Percentiles rank a stretch among this genome's conserved stretches.
These are phyloP conservation scores for Leishmania aethiopica DNA, from an alignment of 208 protist species.

Conservation along the genomic window DNA sequence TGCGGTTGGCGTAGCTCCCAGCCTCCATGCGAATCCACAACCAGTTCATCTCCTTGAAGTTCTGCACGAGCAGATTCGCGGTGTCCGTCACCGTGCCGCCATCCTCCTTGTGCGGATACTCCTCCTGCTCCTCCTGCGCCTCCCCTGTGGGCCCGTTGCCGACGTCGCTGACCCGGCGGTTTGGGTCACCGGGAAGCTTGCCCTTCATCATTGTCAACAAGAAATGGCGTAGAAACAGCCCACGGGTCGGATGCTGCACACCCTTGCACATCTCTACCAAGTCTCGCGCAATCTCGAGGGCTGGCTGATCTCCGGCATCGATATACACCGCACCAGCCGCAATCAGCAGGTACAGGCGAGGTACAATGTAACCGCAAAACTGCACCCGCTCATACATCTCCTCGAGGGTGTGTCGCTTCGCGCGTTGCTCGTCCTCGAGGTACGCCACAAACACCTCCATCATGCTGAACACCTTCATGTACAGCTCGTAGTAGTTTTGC, in stretches of 20 bases:
- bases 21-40: slow-evolving; percentile 99
- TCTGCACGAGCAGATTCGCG: slow-evolving; percentile 96
- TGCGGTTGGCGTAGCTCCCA: slow-evolving; percentile 55
- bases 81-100: slow-evolving; percentile 92
- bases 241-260: slow-evolving; percentile 99
- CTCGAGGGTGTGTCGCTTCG: slow-evolving; percentile 44
- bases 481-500: slow-evolving; percentile 98
- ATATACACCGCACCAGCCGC: slow-evolving; percentile 97
- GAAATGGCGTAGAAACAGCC: slow-evolving; percentile 98
- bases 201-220: slow-evolving; percentile 96
- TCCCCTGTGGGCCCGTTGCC: background rate
- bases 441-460: slow-evolving; percentile 89
- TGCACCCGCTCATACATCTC: slow-evolving; percentile 98
- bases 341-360: slow-evolving; percentile 98
- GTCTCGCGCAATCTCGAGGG: slow-evolving; percentile 96
- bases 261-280: slow-evolving; percentile 99
- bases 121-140: background rate
- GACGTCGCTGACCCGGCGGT: slow-evolving; percentile 18
- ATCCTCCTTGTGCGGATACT: slow-evolving; percentile 3
- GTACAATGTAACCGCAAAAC: slow-evolving; percentile 97
- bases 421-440: slow-evolving; percentile 82
- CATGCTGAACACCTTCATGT: slow-evolving; percentile 94
- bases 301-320: slow-evolving; percentile 79
- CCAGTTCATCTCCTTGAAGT: slow-evolving; percentile 99
- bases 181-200: slow-evolving; percentile 95